Conservation (phyloP, 169 alveolate species). For the Besnoitia besnoiti region DNA sequence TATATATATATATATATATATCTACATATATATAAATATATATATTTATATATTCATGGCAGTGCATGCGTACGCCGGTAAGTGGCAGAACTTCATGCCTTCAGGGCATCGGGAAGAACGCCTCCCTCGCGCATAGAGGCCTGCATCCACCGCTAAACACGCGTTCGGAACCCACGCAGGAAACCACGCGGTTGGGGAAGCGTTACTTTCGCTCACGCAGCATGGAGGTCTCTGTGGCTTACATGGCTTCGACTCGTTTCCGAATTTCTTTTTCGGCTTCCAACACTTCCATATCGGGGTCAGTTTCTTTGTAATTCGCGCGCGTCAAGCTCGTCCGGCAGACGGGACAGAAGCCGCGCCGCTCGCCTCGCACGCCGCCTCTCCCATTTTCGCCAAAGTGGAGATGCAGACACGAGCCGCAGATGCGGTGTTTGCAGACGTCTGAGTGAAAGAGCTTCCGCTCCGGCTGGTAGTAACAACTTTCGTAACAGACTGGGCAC, state of each 20-base stretch:
- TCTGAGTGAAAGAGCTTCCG: conserved; percentile 37
- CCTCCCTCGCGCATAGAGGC: background rate
- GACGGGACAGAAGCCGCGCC: conserved; percentile 59
- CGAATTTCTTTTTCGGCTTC: conserved; percentile 59
- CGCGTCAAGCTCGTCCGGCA: conserved; percentile 55
- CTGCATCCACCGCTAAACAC: background rate
- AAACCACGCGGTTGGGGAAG: background rate
- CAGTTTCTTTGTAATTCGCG: conserved; percentile 54
- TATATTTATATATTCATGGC: background rate
- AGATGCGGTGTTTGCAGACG: conserved; percentile 48
- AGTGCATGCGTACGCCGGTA: background rate
- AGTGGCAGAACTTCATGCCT: no score
- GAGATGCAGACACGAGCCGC: conserved; percentile 33
- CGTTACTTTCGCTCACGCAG: background rate
- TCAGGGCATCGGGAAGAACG: no score
- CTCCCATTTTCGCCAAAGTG: conserved; percentile 33
- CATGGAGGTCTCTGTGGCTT: background rate
- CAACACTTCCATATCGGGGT: conserved; percentile 61
- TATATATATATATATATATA: background rate
- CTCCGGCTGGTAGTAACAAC: conserved; percentile 49
- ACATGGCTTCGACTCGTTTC: conserved; percentile 60
- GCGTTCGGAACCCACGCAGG: background rate
- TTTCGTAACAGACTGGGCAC: conserved; percentile 50
- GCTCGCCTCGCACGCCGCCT: conserved; percentile 10
- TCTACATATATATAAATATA: background rate